Evolutionary conservation across 352 stramenopile genomes (phyloP).

Genomic region (Phytophthora constricta): DNA sequence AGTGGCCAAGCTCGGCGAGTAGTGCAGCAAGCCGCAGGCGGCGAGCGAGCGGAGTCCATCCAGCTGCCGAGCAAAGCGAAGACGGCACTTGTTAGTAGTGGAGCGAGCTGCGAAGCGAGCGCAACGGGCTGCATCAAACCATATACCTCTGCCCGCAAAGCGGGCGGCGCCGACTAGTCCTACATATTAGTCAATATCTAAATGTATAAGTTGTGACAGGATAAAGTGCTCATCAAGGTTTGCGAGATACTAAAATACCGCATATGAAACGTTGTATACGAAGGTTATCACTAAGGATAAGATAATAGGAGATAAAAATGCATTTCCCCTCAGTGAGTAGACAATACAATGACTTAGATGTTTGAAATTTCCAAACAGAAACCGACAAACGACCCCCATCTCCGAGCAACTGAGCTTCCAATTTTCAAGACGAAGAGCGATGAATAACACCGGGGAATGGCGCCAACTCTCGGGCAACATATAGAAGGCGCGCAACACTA

Average conservation of each 20-base stretch:
- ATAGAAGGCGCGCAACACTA: conserved; percentile 12
- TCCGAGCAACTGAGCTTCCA: not conserved
- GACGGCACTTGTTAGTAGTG: no score
- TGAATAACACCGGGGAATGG: conserved; percentile 12
- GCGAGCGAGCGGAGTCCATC: no score
- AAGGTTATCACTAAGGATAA: not conserved
- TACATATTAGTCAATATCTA: conserved; percentile 27
- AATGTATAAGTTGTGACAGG: no score
- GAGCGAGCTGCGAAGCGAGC: no score
- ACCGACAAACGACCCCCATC: not conserved
- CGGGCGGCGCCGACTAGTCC: no score
- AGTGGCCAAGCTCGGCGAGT: no score
- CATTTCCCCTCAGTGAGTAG: conserved; percentile 5
- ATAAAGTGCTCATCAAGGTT: conserved; percentile 21
- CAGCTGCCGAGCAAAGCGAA: no score
- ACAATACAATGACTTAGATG: conserved; percentile 6
- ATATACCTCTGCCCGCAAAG: no score
- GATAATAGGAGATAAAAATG: conserved; percentile 3
- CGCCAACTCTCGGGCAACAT: conserved; percentile 7
- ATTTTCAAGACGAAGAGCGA: conserved; percentile 4
- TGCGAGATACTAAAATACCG: not conserved
- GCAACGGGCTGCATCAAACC: no score
- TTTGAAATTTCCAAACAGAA: conserved; percentile 19
- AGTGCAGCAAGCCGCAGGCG: no score
- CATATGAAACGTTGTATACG: conserved; percentile 17